phyloP scores from a whole-genome alignment of 441 rosid species.

The Melastoma candidum region DNA sequence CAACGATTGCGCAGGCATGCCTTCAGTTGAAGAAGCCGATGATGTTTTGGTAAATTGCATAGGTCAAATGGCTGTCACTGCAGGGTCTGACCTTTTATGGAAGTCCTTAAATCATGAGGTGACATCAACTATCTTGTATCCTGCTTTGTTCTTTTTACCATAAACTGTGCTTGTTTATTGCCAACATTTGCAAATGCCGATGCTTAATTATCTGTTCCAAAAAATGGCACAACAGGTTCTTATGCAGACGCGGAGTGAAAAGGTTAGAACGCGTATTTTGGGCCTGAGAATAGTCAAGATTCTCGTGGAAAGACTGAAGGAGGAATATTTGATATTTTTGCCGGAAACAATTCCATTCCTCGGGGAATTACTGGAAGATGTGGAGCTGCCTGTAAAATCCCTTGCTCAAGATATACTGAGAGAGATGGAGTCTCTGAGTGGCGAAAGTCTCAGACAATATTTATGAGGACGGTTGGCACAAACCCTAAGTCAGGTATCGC shows the following conservation, averaged over 20 bases:
- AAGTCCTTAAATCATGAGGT: constrained; percentile 96
- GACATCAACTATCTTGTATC: constrained; percentile 3
- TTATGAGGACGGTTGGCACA: constrained; percentile 27
- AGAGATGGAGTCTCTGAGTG: constrained; percentile 90
- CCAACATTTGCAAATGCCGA: no score
- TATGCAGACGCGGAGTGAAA: constrained; percentile 90
- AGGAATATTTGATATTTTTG: constrained; percentile 73
- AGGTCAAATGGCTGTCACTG: constrained; percentile 94
- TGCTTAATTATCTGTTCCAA: no score
- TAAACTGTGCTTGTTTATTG: no score
- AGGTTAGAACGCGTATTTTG: constrained; percentile 53
- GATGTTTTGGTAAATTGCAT: constrained; percentile 62
- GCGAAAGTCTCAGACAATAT: constrained; percentile 67
- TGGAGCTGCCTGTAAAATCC: constrained; percentile 68
- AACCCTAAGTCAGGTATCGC: not conserved
- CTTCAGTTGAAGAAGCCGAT: constrained; percentile 67
- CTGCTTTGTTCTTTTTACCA: not conserved
- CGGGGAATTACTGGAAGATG: constrained; percentile 84
- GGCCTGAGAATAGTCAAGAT: constrained; percentile 70
- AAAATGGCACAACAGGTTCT: constrained; percentile 39
- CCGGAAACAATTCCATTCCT: constrained; percentile 92
- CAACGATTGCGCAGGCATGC: constrained; percentile 44
- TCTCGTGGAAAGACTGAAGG: constrained; percentile 74
- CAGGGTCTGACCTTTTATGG: constrained; percentile 92
- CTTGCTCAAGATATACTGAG: constrained; percentile 77